phyloP scores from a whole-genome alignment of 495 filamentous ascomycete species.

The Penicillium riverlandense region DNA sequence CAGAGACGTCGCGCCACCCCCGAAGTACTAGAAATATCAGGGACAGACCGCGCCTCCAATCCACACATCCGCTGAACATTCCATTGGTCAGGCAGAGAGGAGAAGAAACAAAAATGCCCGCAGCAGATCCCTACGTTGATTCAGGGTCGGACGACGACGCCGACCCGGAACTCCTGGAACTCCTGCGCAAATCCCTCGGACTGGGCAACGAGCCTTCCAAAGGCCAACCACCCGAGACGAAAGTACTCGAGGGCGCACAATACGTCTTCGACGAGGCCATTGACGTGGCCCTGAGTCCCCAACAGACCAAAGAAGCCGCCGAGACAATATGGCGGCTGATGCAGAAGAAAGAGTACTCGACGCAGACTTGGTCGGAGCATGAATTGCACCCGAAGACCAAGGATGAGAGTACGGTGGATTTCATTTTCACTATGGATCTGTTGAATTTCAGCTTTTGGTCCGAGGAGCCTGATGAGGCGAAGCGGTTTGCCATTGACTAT shows the following conservation, averaged over 20 bases:
- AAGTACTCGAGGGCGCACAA: constrained; percentile 74
- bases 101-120: no score
- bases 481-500: constrained; percentile 76
- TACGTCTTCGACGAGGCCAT: constrained; percentile 88
- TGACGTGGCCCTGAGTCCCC: constrained; percentile 80
- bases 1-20: no score
- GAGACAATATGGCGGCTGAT: constrained; percentile 69
- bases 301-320: constrained; percentile 72
- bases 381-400: constrained; percentile 82
- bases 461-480: constrained; percentile 46
- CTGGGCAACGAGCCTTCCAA: constrained; percentile 45
- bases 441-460: constrained; percentile 98
- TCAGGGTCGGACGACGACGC: constrained; percentile 70
- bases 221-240: constrained; percentile 56
- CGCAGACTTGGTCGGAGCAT: constrained; percentile 77
- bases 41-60: no score
- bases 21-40: no score
- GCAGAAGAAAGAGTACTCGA: constrained; percentile 76
- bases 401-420: constrained; percentile 71
- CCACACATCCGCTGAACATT: no score
- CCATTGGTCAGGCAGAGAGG: no score
- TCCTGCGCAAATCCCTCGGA: constrained; percentile 75
- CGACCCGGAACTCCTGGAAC: constrained; percentile 79
- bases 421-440: constrained; percentile 95
- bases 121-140: constrained; percentile 1